These are phyloP conservation scores for Ambrosiella beaveri DNA, from an alignment of 2,329 filamentous ascomycete species.

Conservation along the genomic window DNA sequence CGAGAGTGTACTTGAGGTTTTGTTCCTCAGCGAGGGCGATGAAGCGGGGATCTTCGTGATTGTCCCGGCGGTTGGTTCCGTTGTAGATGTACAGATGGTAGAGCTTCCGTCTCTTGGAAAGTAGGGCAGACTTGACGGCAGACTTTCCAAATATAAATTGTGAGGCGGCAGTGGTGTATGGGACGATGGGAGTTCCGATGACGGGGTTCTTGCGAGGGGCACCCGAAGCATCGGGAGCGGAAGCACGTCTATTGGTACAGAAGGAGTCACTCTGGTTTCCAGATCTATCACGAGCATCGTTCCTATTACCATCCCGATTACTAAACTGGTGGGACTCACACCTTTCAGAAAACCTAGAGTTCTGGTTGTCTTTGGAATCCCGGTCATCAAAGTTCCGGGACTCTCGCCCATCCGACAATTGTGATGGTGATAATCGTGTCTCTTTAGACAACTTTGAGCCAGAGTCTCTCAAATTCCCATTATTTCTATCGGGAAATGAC, in stretches of 20 bases:
- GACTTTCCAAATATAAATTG: constrained; percentile 81
- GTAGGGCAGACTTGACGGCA: constrained; percentile 64
- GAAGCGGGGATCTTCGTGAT: constrained; percentile 27
- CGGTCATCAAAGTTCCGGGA: background rate
- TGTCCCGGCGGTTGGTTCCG: constrained; percentile 35
- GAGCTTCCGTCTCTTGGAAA: constrained; percentile 46
- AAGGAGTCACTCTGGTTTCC: no score
- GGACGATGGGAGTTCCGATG: constrained; percentile 10
- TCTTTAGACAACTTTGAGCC: no score
- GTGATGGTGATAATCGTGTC: no score
- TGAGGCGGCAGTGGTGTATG: constrained; percentile 66
- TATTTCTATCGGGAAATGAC: no score
- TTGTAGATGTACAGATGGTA: constrained; percentile 71
- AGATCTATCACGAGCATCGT: no score
- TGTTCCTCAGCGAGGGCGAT: constrained; percentile 29
- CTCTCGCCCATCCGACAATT: no score
- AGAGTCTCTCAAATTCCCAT: background rate
- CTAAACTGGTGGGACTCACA: no score
- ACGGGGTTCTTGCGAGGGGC: constrained; percentile 1
- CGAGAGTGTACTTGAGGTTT: constrained; percentile 37
- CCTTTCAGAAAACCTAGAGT: no score
- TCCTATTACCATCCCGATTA: no score
- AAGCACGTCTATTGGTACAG: no score
- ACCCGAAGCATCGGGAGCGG: background rate
- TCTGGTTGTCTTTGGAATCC: background rate